A percentile compares a stretch with the other conserved stretches of the same genome.
phyloP scores from a whole-genome alignment of 345 rosid species.

The Noccaea bulbosa region DNA sequence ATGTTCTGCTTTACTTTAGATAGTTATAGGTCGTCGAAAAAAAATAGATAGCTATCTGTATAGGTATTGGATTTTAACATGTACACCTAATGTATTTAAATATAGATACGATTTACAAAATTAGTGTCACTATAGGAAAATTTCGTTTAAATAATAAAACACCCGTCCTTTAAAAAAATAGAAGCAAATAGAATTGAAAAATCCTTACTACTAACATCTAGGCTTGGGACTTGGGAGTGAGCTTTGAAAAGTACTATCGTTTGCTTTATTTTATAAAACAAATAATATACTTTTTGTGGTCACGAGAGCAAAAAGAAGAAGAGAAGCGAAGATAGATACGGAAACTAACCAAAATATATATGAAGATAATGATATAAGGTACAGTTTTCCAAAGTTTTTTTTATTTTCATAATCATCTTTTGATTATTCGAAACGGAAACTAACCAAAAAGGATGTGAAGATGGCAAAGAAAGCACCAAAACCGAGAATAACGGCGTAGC shows the following conservation, averaged over 20 bases:
- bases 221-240: neutral
- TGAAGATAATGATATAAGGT: neutral
- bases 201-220: neutral
- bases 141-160: too few relatives aligned
- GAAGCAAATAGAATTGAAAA: neutral
- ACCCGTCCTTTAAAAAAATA: too few relatives aligned
- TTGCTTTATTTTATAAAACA: neutral
- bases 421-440: slow-evolving; percentile 14
- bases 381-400: neutral
- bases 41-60: too few relatives aligned
- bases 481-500: slow-evolving; percentile 84
- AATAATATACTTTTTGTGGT: slow-evolving; percentile 15
- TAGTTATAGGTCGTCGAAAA: too few relatives aligned
- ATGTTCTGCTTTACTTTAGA: too few relatives aligned
- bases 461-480: slow-evolving; percentile 92
- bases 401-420: neutral
- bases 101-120: too few relatives aligned
- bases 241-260: slow-evolving; percentile 1
- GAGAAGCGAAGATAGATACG: neutral
- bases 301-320: slow-evolving; percentile 9
- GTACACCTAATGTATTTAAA: too few relatives aligned
- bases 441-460: slow-evolving; percentile 86
- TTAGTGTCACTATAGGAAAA: too few relatives aligned
- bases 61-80: too few relatives aligned
- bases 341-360: too few relatives aligned